Conservation (phyloP, 164 flowering plant species). For the Dillenia turbinata region DNA sequence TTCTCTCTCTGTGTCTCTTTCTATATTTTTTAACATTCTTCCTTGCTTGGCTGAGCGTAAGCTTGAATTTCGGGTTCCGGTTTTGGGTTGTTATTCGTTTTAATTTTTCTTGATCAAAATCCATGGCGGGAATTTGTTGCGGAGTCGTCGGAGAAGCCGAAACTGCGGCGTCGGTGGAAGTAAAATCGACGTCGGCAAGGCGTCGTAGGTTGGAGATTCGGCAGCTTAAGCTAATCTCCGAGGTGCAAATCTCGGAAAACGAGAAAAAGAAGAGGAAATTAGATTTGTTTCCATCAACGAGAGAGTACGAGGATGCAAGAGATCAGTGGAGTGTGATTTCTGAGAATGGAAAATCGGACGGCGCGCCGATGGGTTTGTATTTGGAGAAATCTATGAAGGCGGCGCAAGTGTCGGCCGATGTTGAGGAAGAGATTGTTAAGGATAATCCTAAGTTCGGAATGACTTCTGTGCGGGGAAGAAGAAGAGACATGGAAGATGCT, state of each 20-base stretch:
- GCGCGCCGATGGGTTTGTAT: too few species aligned
- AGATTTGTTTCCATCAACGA: slow-evolving; percentile 5
- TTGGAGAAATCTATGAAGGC: too few species aligned
- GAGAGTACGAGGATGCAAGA: slow-evolving; percentile 16
- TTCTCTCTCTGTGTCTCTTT: neutral
- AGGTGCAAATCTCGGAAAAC: slow-evolving; percentile 14
- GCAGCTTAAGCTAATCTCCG: slow-evolving; percentile 29
- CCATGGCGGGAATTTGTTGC: slow-evolving; percentile 55
- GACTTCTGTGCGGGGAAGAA: slow-evolving; percentile 66
- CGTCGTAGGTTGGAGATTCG: slow-evolving; percentile 39
- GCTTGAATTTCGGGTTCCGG: neutral
- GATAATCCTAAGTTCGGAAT: slow-evolving; percentile 37
- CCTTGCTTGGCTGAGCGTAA: too few species aligned
- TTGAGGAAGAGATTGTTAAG: neutral
- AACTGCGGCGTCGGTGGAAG: slow-evolving; percentile 28
- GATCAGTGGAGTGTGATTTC: neutral
- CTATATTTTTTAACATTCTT: neutral
- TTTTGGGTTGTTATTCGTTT: neutral
- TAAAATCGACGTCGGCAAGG: slow-evolving; percentile 24
- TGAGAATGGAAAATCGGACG: neutral
- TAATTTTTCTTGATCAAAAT: too few species aligned
- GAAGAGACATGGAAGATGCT: slow-evolving; percentile 81
- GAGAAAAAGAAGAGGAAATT: slow-evolving; percentile 22
- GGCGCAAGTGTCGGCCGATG: neutral
- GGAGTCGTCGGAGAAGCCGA: slow-evolving; percentile 40